Evolutionary conservation across 176 grass and related monocot genomes (phyloP).

Genomic region (Avena insularis): DNA sequence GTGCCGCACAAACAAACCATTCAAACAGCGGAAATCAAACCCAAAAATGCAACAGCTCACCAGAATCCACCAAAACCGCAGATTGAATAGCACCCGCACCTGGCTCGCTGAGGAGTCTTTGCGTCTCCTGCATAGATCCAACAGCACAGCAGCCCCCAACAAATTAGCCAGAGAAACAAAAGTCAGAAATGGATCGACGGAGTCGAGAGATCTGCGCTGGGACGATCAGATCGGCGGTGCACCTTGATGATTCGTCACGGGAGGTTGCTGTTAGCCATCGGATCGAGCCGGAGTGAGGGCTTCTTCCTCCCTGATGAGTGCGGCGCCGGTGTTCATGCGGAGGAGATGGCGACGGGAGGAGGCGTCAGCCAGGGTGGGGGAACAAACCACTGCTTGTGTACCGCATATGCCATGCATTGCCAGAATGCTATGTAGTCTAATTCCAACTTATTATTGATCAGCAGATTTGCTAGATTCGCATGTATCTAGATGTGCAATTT

Average conservation of each 20-base stretch:
- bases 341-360: background rate
- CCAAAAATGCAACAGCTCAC: background rate
- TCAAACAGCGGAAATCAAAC: constrained; percentile 16
- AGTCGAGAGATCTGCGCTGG: constrained; percentile 28
- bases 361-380: constrained; percentile 37
- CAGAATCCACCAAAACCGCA: constrained; percentile 28
- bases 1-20: constrained; percentile 61
- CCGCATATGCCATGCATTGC: too few species aligned
- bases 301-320: constrained; percentile 27
- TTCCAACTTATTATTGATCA: too few species aligned
- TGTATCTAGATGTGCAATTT: too few species aligned
- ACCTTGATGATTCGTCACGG: constrained; percentile 99
- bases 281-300: constrained; percentile 46
- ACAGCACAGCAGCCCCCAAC: background rate
- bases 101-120: constrained; percentile 96
- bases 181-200: constrained; percentile 18
- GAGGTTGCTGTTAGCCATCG: constrained; percentile 97
- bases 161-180: constrained; percentile 1
- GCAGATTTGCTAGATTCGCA: too few species aligned
- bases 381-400: too few species aligned
- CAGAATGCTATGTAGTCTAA: too few species aligned
- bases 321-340: constrained; percentile 44
- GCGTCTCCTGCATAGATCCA: constrained; percentile 88
- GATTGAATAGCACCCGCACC: constrained; percentile 43
- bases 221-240: constrained; percentile 41